phyloP scores from a whole-genome alignment of 257 asterid genomes.

The Asclepias syriaca region DNA sequence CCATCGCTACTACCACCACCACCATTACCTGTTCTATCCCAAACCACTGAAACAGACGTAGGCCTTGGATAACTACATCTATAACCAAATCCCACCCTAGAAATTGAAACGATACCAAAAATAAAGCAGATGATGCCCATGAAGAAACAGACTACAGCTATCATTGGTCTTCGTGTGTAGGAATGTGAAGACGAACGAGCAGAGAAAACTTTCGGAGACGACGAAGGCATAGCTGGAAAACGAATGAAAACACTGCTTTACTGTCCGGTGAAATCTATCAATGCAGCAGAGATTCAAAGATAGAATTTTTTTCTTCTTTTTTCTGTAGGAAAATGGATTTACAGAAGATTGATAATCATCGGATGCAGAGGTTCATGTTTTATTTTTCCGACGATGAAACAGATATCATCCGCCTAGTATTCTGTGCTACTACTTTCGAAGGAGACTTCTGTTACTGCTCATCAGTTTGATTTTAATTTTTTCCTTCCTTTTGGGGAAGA shows the following conservation, averaged over 20 bases:
- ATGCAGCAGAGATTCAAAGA: background rate
- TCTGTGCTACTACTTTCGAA: too few species aligned
- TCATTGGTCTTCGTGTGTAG: slow-evolving; percentile 45
- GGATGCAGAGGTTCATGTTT: too few species aligned
- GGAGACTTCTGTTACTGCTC: too few species aligned
- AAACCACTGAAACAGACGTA: slow-evolving; percentile 61
- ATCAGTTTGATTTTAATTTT: too few species aligned
- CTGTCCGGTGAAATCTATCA: background rate
- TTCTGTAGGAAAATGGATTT: background rate
- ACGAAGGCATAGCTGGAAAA: slow-evolving; percentile 54
- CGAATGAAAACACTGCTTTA: background rate
- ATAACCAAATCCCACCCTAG: slow-evolving; percentile 33
- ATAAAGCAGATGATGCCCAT: slow-evolving; percentile 51
- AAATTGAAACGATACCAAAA: slow-evolving; percentile 48
- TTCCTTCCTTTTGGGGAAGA: too few species aligned
- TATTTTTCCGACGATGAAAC: background rate
- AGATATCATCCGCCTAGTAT: too few species aligned
- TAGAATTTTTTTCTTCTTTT: background rate
- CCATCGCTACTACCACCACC: slow-evolving; percentile 13
- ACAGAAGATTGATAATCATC: background rate
- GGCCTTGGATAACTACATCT: slow-evolving; percentile 51
- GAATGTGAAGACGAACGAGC: slow-evolving; percentile 46
- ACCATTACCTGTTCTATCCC: slow-evolving; percentile 54
- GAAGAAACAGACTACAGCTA: slow-evolving; percentile 34
- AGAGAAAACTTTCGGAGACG: slow-evolving; percentile 73